Evolutionary conservation across 169 alveolate species (phyloP).

Genomic region (Babesia sp.): DNA sequence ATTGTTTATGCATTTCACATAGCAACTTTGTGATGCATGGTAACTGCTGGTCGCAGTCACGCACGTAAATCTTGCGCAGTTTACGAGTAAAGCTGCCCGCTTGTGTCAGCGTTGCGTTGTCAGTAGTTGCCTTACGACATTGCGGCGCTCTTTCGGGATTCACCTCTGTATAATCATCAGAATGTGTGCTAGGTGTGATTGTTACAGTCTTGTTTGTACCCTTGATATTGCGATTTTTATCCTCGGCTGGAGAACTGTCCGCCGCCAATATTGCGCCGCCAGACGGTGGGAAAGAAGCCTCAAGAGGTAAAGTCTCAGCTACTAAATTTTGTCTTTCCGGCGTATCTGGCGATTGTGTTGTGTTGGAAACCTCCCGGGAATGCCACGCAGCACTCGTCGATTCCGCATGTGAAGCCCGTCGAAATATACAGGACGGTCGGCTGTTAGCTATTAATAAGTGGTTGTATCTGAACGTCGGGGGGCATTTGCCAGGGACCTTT

Average conservation of each 20-base stretch:
- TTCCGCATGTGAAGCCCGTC: background rate
- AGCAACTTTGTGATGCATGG: constrained; percentile 3
- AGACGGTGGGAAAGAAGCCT: background rate
- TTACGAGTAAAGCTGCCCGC: background rate
- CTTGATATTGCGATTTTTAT: background rate
- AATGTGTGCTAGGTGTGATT: background rate
- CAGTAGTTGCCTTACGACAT: background rate
- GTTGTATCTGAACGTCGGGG: constrained; percentile 25
- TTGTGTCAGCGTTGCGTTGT: background rate
- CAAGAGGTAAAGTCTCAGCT: background rate
- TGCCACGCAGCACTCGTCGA: background rate
- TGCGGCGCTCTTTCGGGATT: background rate
- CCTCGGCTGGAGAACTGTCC: background rate
- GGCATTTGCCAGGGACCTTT: background rate
- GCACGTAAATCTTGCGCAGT: constrained; percentile 35
- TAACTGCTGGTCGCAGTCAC: constrained; percentile 45
- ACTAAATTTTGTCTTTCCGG: background rate
- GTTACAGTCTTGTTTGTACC: background rate
- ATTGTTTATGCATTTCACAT: constrained; percentile 26
- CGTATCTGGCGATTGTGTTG: background rate
- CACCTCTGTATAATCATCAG: background rate
- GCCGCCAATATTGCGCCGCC: background rate
- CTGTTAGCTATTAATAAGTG: constrained; percentile 35
- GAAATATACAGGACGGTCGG: constrained; percentile 24
- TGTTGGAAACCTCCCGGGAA: background rate